A percentile compares a stretch with the other conserved stretches of the same genome.
Conservation (phyloP, 2,329 filamentous ascomycete genomes). For the Aspergillus brunneoviolaceus region DNA sequence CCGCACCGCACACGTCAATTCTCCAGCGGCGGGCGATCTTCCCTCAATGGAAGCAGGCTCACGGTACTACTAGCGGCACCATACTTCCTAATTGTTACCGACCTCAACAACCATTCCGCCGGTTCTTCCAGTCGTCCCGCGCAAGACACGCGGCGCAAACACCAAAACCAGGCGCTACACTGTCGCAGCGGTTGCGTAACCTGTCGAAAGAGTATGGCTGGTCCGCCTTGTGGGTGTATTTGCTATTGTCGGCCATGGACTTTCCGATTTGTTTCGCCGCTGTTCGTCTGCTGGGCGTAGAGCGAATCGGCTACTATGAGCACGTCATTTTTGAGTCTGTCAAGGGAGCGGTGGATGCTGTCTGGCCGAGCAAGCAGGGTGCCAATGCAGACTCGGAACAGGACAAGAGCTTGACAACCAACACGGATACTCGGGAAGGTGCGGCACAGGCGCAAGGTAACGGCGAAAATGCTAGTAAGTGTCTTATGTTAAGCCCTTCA, state of each 20-base stretch:
- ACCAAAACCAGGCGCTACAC: conserved; percentile 44
- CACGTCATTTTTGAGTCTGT: conserved; percentile 43
- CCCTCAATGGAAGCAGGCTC: neutral
- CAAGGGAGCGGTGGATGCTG: conserved; percentile 29
- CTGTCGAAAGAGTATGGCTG: conserved; percentile 92
- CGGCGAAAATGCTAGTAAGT: conserved; percentile 72
- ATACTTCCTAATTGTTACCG: neutral
- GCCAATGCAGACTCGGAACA: conserved; percentile 46
- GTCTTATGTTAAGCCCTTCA: neutral
- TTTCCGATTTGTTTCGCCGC: conserved; percentile 94
- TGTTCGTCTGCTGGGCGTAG: conserved; percentile 78
- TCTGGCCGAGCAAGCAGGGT: conserved; percentile 40
- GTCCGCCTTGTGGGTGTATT: conserved; percentile 88
- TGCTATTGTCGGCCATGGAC: conserved; percentile 78
- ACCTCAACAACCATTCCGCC: conserved; percentile 9
- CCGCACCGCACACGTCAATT: neutral
- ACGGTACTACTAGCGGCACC: neutral
- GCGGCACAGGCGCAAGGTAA: conserved; percentile 51
- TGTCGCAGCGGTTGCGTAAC: conserved; percentile 74
- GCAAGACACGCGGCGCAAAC: conserved; percentile 19
- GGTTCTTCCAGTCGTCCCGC: conserved; percentile 29
- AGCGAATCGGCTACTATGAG: conserved; percentile 68
- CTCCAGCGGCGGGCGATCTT: neutral
- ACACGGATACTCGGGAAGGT: conserved; percentile 40
- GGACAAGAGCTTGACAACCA: conserved; percentile 32